A percentile compares a stretch with the other conserved stretches of the same genome.
phyloP scores from a whole-genome alignment of 768 basidiomycete genomes.

The Naganishia vaughanmartiniae region DNA sequence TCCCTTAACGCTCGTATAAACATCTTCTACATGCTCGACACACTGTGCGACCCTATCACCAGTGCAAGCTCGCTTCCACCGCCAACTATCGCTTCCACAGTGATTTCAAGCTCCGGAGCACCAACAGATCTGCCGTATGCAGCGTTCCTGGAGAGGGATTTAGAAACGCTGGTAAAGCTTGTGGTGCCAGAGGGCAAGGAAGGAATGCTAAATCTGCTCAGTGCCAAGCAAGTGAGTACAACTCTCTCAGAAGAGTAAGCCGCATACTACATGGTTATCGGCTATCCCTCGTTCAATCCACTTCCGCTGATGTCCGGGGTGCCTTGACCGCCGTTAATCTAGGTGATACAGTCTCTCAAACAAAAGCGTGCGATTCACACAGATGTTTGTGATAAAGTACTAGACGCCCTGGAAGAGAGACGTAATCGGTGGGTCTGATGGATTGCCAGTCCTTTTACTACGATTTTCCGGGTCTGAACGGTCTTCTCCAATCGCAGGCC shows the following conservation, averaged over 20 bases:
- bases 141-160: slow-evolving; percentile 72
- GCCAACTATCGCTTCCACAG: slow-evolving; percentile 8
- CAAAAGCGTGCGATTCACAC: slow-evolving; percentile 79
- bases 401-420: slow-evolving; percentile 54
- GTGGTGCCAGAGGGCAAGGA: slow-evolving; percentile 88
- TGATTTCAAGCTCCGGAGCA: slow-evolving; percentile 37
- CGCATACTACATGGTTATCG: too few species aligned
- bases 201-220: slow-evolving; percentile 80
- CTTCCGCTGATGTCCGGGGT: too few species aligned
- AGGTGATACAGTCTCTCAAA: slow-evolving; percentile 92
- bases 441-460: background rate
- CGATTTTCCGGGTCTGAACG: background rate
- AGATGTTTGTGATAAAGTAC: slow-evolving; percentile 68
- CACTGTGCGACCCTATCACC: slow-evolving; percentile 56
- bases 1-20: slow-evolving; percentile 89
- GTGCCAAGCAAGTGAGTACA: slow-evolving; percentile 72
- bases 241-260: too few species aligned
- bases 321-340: background rate
- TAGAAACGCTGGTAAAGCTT: slow-evolving; percentile 70
- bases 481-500: background rate
- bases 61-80: slow-evolving; percentile 29
- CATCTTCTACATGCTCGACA: slow-evolving; percentile 84
- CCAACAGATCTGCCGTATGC: slow-evolving; percentile 61
- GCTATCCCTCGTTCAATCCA: too few species aligned
- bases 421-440: slow-evolving; percentile 33